Evolutionary conservation across 306 rosid species (phyloP), one percentile per base, ranked within the genome.

Genomic region (Quercus dentata): DNA sequence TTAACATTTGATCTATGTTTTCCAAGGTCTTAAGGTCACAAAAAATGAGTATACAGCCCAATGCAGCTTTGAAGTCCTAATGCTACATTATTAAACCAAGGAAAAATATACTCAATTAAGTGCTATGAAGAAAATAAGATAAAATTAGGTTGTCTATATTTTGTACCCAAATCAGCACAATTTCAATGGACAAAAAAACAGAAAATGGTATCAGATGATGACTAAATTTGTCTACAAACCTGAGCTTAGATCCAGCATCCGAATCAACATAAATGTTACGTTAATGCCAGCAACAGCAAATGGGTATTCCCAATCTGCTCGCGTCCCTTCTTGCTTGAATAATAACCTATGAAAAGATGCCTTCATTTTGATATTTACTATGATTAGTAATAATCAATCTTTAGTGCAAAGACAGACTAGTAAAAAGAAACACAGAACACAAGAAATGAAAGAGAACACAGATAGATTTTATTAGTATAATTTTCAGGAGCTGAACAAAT

Each of bases 231-330:
- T 69, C 25, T 62, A 62, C 89, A 54, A 67, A 95, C 99, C 98
- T 70, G 93, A 79, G 79, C 61, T 82, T 58, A 95, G 84, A 83
- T 95, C 99, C 87, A 95, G 85, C 98, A 95, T 90, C 83, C 86
- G 92, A 79, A 90, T 90, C 86, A 95, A 77, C 99, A 95, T 95
- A 82, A 84, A 93, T 31, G 99, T 87, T 74, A 95, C 80, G 67
- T 95, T 95, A 59, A 93, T 88, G 84, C 99, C 99, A 31, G 99
- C 99, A 81, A 86, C 99, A 71, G 98, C 97, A 80, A 95, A 95
- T 21, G 99, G 99, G 80, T 95, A 95, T 80, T 95, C 99, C 97
- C 97, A 95, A n/a, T 86, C 88, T 70, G 97, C 97, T 76, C 98
- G 89, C 0, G 78, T 67, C 71, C 99, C 99, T 3, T 70, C 99